Evolutionary conservation across 306 rosid genomes (phyloP), one percentile per base, ranked within the genome.

Genomic region (Castanea sativa): DNA sequence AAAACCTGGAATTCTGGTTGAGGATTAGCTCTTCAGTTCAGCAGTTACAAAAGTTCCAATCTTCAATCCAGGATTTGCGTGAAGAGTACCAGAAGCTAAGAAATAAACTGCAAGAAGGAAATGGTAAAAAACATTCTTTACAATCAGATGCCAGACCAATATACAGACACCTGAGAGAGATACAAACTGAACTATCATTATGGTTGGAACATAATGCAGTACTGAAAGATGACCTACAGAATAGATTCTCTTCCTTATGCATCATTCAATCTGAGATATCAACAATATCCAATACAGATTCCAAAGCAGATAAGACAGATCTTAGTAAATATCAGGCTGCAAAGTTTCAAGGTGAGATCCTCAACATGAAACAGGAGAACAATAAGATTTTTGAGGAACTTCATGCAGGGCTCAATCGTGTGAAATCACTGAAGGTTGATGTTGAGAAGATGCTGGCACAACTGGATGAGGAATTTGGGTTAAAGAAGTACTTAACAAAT

Each of bases 301-400:
- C 85, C 0, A 57, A 21, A 41, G 75, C 69, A 14, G 81, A 82
- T 7, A 88, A 68, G 68, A 68, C 79, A 55, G 84, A 78, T 63
- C 83, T 93, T 25, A 78, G 90, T 51, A 85, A 79, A 8, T 89
- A 91, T 73, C 92, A 93, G 58, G 96, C 96, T 20, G 96, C 97
- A 10, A 96, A 90, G 89, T 93, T 96, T 79, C 99, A 96, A 79
- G 99, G 99, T 6, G 98, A 93, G 81, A 87, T 96, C 79, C 87
- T 90, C 69, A 87, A 93, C 81, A 88, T 96, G 97, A 96, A 89
- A 65, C 94, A 90, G 32, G 99, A 93, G 82, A 90, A 83, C 79
- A 87, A 75, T 51, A 93, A 90, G 92, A 83, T 93, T 51, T 83
- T 84, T 0, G 85, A 83, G 57, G 98, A 96, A 61, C 70, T 96